These are phyloP conservation scores for Solanum verrucosum DNA, from an alignment of 257 asterid genomes.

Conservation along the genomic window DNA sequence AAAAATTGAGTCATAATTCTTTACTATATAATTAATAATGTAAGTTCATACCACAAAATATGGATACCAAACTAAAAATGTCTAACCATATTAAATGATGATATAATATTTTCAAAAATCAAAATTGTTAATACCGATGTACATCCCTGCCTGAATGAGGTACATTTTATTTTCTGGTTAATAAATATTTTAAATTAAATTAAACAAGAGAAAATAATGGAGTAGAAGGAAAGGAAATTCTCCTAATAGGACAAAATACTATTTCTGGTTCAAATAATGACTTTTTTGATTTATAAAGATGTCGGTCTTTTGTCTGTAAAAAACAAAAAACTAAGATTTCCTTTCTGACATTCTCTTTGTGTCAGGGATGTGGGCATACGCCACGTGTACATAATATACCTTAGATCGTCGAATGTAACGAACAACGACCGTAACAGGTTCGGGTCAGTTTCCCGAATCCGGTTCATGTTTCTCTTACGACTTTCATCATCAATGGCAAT, in stretches of 20 bases:
- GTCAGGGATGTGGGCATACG: neutral
- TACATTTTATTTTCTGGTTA: neutral
- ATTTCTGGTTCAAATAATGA: neutral
- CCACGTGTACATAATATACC: neutral
- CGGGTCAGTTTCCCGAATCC: neutral
- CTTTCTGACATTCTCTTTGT: neutral
- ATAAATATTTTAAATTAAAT: neutral
- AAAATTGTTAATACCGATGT: too few species aligned
- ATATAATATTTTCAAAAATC: too few species aligned
- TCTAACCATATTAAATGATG: too few species aligned
- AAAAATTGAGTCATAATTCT: too few species aligned
- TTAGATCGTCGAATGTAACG: neutral
- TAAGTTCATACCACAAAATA: too few species aligned
- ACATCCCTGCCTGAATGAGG: neutral
- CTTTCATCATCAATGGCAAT: neutral
- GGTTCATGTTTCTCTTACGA: neutral
- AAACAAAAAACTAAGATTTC: neutral
- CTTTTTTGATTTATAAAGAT: neutral
- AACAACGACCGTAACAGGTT: neutral
- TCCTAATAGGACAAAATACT: neutral
- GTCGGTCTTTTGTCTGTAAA: neutral
- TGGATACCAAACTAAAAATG: too few species aligned
- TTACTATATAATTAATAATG: too few species aligned
- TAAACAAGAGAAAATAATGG: neutral
- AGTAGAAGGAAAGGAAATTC: neutral